Base-by-base conservation (phyloP, 441 rosid genomes). In the Lepidium campestre region DNA sequence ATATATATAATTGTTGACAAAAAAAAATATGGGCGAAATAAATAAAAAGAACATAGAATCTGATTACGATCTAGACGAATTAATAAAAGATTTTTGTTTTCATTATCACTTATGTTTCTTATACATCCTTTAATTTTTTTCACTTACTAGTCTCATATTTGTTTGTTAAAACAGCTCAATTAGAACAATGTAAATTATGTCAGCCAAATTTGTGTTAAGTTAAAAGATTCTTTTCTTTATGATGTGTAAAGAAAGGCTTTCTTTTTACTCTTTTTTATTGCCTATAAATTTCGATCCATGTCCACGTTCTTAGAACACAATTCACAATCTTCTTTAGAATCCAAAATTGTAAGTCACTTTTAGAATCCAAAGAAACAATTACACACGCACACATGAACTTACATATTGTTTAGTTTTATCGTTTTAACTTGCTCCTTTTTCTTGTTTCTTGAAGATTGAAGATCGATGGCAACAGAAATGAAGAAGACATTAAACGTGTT, bases 401-500 rank as follows among this genome's bases (percentile, higher is more conserved):
- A 29, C 27, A 23, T 61, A 53, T 42, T 14, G 20, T 31, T 20
- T 40, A 4, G 3, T 18, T 47, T 46, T 12, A 36, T 20, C n/a
- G 27, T 39, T 37, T 29, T 39, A 47, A 63, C 48, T n/a, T 56
- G 9, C 1, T 53, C 50, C 31, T 29, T n/a, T 29, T 29, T 22
- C 19, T 32, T 62, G 34, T 42, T 65, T 27, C 9, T 6, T 62
- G 41, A 27, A 54, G 64, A 47, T 27, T 39, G 19, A 47, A 72
- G 57, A 59, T 65, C 65, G 47, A 59, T 65, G 70, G 47, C 58
- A 62, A 55, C 4, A 10, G 23, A 47, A 10, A 54, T n/a, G 10
- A 57, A 40, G 59, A 59, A 62, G 57, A 58, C 13, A 23, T 57
- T 77, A 12, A 69, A 45, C 10, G 89, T 81, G 60, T 78, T 88